A percentile compares a stretch with the other conserved stretches of the same genome.
Conservation (phyloP, 768 basidiomycete genomes). For the Hortiboletus campestris region DNA sequence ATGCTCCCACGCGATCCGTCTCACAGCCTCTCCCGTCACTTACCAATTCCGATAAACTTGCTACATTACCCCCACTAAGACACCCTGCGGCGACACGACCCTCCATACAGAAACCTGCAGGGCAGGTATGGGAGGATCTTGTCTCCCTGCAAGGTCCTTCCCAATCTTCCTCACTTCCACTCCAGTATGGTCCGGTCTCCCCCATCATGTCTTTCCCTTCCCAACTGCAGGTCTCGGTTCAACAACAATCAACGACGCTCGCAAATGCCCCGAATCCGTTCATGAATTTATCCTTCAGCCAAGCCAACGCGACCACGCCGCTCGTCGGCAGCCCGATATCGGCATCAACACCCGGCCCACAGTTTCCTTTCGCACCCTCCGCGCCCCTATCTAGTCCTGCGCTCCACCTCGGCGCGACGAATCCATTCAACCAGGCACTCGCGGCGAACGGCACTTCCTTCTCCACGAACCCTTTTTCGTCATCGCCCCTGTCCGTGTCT, state of each 20-base stretch:
- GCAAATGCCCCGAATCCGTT: constrained; percentile 19
- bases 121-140: constrained; percentile 60
- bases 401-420: constrained; percentile 9
- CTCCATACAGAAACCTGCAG: constrained; percentile 18
- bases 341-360: not conserved
- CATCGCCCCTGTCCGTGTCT: not conserved
- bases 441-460: constrained; percentile 3
- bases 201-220: constrained; percentile 4
- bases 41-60: constrained; percentile 13
- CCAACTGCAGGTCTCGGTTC: constrained; percentile 14
- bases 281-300: constrained; percentile 13
- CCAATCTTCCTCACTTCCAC: constrained; percentile 43
- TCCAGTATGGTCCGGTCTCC: constrained; percentile 34
- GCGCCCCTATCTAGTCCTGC: constrained; percentile 14
- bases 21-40: constrained; percentile 37
- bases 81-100: constrained; percentile 7
- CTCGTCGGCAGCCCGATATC: constrained; percentile 6
- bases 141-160: constrained; percentile 44
- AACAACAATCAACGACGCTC: constrained; percentile 3
- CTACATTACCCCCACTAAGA: constrained; percentile 1
- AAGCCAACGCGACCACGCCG: not conserved
- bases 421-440: constrained; percentile 18
- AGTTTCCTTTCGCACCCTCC: constrained; percentile 5
- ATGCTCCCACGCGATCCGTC: constrained; percentile 25
- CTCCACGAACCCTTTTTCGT: constrained; percentile 17